phyloP scores from a whole-genome alignment of 192 early-diverging fungal genomes.

The Thoreauomyces humboldtii region DNA sequence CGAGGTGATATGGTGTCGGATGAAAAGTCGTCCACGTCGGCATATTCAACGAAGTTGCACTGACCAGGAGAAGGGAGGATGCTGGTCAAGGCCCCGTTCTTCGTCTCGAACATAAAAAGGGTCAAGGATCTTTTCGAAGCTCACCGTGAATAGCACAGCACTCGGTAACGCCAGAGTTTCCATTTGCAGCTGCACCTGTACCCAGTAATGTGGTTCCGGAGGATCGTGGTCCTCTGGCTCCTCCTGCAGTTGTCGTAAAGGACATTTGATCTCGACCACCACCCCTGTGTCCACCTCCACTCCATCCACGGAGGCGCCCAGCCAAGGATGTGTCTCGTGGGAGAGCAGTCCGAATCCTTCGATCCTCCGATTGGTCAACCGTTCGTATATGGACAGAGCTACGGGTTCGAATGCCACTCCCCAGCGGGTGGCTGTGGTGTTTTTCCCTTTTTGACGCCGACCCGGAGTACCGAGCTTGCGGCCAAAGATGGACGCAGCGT shows the following conservation, averaged over 20 bases:
- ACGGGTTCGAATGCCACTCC: constrained; percentile 13
- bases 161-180: constrained; percentile 7
- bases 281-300: constrained; percentile 4
- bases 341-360: constrained; percentile 18
- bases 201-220: constrained; percentile 18
- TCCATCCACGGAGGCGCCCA: constrained; percentile 17
- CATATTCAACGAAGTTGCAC: constrained; percentile 22
- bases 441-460: background rate
- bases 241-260: background rate
- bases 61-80: background rate
- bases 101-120: no score
- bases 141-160: constrained; percentile 4
- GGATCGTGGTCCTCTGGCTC: background rate
- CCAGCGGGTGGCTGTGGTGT: background rate
- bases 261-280: constrained; percentile 21
- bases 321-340: constrained; percentile 11
- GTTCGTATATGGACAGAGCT: background rate
- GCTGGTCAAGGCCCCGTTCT: no score
- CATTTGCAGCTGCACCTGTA: constrained; percentile 25
- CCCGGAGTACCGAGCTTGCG: no score
- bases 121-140: no score
- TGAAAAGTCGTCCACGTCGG: constrained; percentile 2
- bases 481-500: no score
- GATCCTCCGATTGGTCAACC: background rate
- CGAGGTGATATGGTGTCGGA: constrained; percentile 1